These are phyloP conservation scores for Diaporthe aspalathi DNA, from an alignment of 2,329 filamentous ascomycete genomes.

Conservation along the genomic window DNA sequence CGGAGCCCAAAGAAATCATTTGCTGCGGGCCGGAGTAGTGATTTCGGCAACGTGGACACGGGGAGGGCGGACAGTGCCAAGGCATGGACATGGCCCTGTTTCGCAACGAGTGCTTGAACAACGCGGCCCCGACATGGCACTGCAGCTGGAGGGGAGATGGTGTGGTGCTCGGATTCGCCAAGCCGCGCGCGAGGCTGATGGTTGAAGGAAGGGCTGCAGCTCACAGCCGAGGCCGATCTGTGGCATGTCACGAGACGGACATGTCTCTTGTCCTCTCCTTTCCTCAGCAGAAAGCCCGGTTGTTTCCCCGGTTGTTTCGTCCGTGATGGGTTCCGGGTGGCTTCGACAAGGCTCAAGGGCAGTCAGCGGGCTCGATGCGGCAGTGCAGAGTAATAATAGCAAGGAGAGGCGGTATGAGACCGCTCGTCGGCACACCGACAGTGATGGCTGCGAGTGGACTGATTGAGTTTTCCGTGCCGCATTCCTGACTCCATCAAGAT, in stretches of 20 bases:
- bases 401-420: constrained; percentile 31
- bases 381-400: constrained; percentile 30
- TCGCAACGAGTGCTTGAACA: constrained; percentile 15
- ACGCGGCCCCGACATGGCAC: constrained; percentile 13
- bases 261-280: background rate
- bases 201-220: constrained; percentile 7
- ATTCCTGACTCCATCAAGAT: constrained; percentile 28
- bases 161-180: constrained; percentile 21
- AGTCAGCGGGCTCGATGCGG: constrained; percentile 22
- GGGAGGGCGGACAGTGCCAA: constrained; percentile 35
- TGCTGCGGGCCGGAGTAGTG: constrained; percentile 27
- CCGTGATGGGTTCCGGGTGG: background rate
- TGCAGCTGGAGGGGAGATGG: background rate
- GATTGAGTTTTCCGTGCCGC: constrained; percentile 18
- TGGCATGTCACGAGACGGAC: background rate
- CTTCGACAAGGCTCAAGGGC: background rate
- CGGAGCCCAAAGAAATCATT: constrained; percentile 32
- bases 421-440: constrained; percentile 25
- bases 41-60: constrained; percentile 16
- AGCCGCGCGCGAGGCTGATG: constrained; percentile 27
- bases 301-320: constrained; percentile 1
- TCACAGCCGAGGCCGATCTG: background rate
- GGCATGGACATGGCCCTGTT: constrained; percentile 23
- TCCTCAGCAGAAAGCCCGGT: background rate
- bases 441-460: constrained; percentile 12